These are phyloP conservation scores for Alternaria sp. DNA, from an alignment of 2,329 filamentous ascomycete species.

Conservation along the genomic window DNA sequence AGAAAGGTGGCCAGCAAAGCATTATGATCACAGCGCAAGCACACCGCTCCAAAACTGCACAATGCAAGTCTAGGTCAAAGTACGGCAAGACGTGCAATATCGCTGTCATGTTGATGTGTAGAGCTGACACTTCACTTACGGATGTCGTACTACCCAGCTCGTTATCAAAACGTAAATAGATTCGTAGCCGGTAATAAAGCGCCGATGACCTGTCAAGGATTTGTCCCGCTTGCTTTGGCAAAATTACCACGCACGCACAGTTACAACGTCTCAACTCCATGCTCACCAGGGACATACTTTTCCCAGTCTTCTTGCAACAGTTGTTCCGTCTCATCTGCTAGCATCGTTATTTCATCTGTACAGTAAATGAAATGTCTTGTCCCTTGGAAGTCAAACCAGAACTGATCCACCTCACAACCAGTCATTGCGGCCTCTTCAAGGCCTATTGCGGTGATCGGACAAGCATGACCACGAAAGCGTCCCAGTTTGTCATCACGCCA, in stretches of 20 bases:
- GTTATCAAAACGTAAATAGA: fast-evolving
- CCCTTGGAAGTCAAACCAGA: neutral
- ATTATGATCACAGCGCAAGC: neutral
- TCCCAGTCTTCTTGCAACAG: neutral
- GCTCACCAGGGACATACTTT: neutral
- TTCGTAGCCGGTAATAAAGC: neutral
- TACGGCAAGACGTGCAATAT: fast-evolving
- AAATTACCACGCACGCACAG: neutral
- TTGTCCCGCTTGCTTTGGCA: fast-evolving
- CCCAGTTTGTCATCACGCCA: neutral
- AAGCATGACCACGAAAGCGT: neutral
- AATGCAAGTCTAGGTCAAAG: neutral
- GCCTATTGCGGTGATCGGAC: neutral
- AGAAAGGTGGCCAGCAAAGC: neutral
- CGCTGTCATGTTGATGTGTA: neutral
- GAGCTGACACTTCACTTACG: neutral
- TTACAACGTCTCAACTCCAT: neutral
- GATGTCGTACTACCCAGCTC: neutral
- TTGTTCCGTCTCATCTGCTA: neutral
- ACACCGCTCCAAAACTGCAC: neutral
- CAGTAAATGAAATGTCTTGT: neutral
- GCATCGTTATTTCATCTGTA: neutral
- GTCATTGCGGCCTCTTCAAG: neutral
- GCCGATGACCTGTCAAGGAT: neutral
- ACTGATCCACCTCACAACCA: neutral